Evolutionary conservation across 768 basidiomycete genomes (phyloP).

Genomic region (Lactarius quietus): DNA sequence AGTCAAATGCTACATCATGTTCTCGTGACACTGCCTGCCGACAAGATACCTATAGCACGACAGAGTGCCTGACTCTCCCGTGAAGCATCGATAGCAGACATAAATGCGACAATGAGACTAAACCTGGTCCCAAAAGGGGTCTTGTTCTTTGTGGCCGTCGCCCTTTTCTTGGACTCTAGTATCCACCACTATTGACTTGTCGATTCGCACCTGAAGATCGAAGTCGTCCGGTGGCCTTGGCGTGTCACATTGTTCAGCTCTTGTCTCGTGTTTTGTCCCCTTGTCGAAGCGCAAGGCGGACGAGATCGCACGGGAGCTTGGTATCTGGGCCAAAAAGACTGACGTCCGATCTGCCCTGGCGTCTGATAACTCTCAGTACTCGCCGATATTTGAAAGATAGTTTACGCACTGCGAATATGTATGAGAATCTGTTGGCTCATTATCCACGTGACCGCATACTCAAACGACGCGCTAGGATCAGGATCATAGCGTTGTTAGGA

Average conservation of each 20-base stretch:
- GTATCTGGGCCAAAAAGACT: neutral
- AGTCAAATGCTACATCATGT: neutral
- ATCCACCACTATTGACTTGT: constrained; percentile 11
- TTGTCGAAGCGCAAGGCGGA: neutral
- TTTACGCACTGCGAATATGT: constrained; percentile 32
- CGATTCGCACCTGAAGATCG: constrained; percentile 25
- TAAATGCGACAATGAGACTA: neutral
- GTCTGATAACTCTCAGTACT: constrained; percentile 18
- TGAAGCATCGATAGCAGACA: neutral
- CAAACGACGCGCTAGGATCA: constrained; percentile 31
- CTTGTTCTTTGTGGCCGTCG: neutral
- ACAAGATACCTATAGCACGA: neutral
- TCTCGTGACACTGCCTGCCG: neutral
- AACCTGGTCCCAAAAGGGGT: neutral
- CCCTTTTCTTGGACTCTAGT: neutral
- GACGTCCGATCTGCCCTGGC: constrained; percentile 21
- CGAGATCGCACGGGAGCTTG: neutral
- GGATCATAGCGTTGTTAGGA: neutral
- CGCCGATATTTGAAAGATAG: neutral
- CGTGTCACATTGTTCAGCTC: neutral
- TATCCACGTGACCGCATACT: constrained; percentile 36
- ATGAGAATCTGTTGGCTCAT: constrained; percentile 37
- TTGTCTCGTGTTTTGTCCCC: neutral
- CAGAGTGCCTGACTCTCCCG: neutral
- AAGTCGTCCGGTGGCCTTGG: neutral